These are phyloP conservation scores for Jacaranda mimosifolia DNA, from an alignment of 257 asterid species.

Conservation along the genomic window DNA sequence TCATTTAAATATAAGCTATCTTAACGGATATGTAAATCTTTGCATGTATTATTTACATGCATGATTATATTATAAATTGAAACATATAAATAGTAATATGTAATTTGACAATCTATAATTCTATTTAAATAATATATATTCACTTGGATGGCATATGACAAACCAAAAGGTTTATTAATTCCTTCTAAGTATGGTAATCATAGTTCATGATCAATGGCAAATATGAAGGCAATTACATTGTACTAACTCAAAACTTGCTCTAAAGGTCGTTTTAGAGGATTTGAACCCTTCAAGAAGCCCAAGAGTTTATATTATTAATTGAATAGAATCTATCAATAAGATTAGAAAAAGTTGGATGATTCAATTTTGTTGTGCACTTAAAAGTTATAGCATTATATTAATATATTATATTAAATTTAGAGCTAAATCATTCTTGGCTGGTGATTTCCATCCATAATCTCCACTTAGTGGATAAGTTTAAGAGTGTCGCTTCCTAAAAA, in stretches of 20 bases:
- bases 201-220: not conserved
- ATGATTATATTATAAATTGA: no score
- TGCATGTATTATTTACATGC: no score
- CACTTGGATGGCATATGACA: not conserved
- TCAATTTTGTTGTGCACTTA: constrained; percentile 34
- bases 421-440: constrained; percentile 27
- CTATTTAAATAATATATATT: not conserved
- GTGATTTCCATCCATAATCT: constrained; percentile 41
- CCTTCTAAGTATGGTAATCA: not conserved
- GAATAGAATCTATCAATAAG: constrained; percentile 29
- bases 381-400: constrained; percentile 27
- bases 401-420: constrained; percentile 14
- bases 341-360: constrained; percentile 24
- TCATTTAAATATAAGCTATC: no score
- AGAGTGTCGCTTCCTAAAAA: constrained; percentile 24
- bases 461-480: constrained; percentile 31
- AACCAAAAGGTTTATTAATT: not conserved
- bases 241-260: constrained; percentile 30
- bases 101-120: not conserved
- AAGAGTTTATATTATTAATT: constrained; percentile 34
- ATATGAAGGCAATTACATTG: constrained; percentile 16
- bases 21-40: no score
- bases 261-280: constrained; percentile 36
- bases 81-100: no score
- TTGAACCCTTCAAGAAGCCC: constrained; percentile 43